Evolutionary conservation across 495 filamentous ascomycete species (phyloP).

Genomic region (Chaetomidium leptoderma): DNA sequence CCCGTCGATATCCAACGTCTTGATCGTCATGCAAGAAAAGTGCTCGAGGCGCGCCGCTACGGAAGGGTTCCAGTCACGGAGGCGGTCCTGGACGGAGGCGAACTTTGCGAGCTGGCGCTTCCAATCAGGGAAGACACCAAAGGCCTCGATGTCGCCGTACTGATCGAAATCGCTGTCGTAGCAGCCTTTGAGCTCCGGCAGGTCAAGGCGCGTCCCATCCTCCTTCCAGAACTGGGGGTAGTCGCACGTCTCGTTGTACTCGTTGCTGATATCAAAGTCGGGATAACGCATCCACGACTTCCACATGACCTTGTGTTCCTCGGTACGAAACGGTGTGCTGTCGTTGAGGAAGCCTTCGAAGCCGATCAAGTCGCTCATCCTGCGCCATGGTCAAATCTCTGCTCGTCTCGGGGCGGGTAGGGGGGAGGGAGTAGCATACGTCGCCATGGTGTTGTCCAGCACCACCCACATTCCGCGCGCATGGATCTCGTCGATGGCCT

Average conservation of each 20-base stretch:
- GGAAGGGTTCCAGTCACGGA: slow-evolving; percentile 64
- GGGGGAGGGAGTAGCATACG: slow-evolving; percentile 30
- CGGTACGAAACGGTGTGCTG: slow-evolving; percentile 55
- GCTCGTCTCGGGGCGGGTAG: neutral
- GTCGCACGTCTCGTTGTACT: slow-evolving; percentile 54
- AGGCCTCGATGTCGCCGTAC: slow-evolving; percentile 65
- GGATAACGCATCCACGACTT: slow-evolving; percentile 56
- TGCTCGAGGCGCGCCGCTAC: slow-evolving; percentile 56
- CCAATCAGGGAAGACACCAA: slow-evolving; percentile 66
- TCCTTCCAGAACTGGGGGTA: slow-evolving; percentile 68
- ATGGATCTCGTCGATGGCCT: slow-evolving; percentile 61
- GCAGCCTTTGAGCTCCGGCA: slow-evolving; percentile 54
- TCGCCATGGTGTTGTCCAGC: slow-evolving; percentile 67
- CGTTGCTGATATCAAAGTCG: slow-evolving; percentile 61
- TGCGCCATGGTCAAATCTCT: slow-evolving; percentile 18
- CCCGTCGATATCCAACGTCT: slow-evolving; percentile 63
- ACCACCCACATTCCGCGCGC: slow-evolving; percentile 65
- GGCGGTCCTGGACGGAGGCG: slow-evolving; percentile 68
- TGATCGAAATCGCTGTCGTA: slow-evolving; percentile 69
- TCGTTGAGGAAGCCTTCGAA: slow-evolving; percentile 63
- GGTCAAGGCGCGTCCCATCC: slow-evolving; percentile 51
- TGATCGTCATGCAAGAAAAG: slow-evolving; percentile 64
- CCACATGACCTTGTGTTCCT: slow-evolving; percentile 57
- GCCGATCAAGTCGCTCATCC: slow-evolving; percentile 65
- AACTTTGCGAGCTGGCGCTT: slow-evolving; percentile 65